Evolutionary conservation across 2,329 filamentous ascomycete species (phyloP), one percentile per base, ranked within the genome.

Genomic region (Ophiocordyceps polyrhachis-furcata): DNA sequence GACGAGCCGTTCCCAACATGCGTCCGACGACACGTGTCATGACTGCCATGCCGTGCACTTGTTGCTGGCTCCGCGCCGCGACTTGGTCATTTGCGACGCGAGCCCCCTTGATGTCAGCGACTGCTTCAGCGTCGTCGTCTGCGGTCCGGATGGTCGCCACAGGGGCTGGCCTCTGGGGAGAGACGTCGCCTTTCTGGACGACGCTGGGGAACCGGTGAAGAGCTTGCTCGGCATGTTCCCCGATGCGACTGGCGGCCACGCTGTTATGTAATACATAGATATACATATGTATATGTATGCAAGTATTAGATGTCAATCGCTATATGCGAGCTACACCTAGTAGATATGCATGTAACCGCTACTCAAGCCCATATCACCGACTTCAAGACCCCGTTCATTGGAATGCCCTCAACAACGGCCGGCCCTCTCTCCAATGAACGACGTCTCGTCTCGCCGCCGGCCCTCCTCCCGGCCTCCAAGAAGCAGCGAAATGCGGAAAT

Each of bases 401-500:
- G 25, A 28, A 28, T 28, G 25, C 25, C 25, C 25, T 28, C 25
- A 28, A 28, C 25, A 5, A 28, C 25, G 25, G 7, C 9, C 25
- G 6, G 4, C 32, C 14, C 31, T 35, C 31, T 11, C 31, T 11
- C 31, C 31, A 28, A 28, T 28, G 25, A 28, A 28, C 25, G 25
- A 28, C 25, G 25, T 2, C 25, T 28, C 25, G 25, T 28, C 25
- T 28, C 25, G 25, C 25, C 4, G 25, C 7, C 25, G 25, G 25
- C 25, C 8, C 9, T 7, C 25, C 6, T 28, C 8, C 25, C 25
- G 25, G 25, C 25, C 25, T 28, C 25, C 25, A 28, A 28, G 25
- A 28, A 28, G 25, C 9, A 28, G 25, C 4, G 25, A 28, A 28
- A 28, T 28, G 25, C 25, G 25, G 25, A 28, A 28, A 64, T 64